Percentiles rank a stretch among this genome's conserved stretches.
Conservation (phyloP, 495 filamentous ascomycete genomes). For the Margaritispora aquatica region DNA sequence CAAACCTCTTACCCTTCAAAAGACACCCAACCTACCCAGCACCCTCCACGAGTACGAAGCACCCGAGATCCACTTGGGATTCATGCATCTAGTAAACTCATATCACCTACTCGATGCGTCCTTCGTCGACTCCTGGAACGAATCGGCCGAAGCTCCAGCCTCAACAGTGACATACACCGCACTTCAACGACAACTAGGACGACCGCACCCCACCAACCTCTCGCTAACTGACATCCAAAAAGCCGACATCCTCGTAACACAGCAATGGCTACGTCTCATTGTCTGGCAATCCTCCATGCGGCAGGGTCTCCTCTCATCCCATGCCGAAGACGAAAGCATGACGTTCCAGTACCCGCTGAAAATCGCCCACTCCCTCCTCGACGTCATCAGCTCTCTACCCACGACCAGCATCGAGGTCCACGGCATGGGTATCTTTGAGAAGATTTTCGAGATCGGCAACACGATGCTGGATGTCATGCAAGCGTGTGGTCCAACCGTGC, state of each 20-base stretch:
- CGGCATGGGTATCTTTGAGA: constrained; percentile 54
- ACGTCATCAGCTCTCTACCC: constrained; percentile 45
- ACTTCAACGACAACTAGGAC: constrained; percentile 30
- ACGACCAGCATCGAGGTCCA: constrained; percentile 51
- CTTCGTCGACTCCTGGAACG: constrained; percentile 32
- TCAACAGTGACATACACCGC: constrained; percentile 18
- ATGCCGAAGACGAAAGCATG: constrained; percentile 39
- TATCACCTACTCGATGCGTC: constrained; percentile 32
- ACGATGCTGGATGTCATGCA: constrained; percentile 49
- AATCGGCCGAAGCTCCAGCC: constrained; percentile 17
- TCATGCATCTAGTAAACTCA: constrained; percentile 48
- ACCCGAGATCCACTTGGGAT: constrained; percentile 43
- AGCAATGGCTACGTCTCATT: constrained; percentile 56
- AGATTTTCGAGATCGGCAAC: constrained; percentile 50
- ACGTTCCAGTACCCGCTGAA: constrained; percentile 53
- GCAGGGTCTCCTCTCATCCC: constrained; percentile 41
- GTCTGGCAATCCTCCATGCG: constrained; percentile 57
- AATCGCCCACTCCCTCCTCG: constrained; percentile 47
- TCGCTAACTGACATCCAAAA: constrained; percentile 50
- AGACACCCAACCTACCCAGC: constrained; percentile 36
- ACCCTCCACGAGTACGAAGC: constrained; percentile 40
- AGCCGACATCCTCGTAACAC: constrained; percentile 55
- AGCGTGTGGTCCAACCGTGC: constrained; percentile 18
- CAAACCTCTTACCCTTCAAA: constrained; percentile 49
- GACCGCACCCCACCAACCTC: constrained; percentile 26